A percentile compares a stretch with the other conserved stretches of the same genome.
phyloP scores from a whole-genome alignment of 2,329 filamentous ascomycete genomes.

The Colletotrichum viniferum region DNA sequence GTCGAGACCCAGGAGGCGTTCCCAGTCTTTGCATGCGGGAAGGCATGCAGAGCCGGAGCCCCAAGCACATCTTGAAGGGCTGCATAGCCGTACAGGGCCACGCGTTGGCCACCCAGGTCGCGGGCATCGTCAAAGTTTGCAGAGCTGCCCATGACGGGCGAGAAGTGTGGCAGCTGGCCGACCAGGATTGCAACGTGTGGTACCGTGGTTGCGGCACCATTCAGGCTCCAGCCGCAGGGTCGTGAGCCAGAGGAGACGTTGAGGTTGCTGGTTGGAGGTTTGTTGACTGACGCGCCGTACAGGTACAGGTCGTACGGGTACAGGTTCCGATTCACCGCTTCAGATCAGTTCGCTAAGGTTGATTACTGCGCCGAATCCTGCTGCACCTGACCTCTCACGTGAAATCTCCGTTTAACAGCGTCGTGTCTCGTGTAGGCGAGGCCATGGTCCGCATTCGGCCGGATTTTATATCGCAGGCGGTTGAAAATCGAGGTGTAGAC shows the following conservation, averaged over 20 bases:
- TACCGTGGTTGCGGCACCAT: constrained; percentile 5
- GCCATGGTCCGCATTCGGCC: neutral
- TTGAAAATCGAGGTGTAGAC: neutral
- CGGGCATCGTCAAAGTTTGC: neutral
- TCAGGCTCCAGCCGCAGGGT: neutral
- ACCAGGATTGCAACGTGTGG: neutral
- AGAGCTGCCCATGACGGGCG: neutral
- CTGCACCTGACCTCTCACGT: constrained; percentile 17
- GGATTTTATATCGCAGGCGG: neutral
- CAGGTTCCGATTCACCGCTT: constrained; percentile 13
- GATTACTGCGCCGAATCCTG: neutral
- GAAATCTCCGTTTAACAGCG: neutral
- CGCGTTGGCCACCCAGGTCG: neutral
- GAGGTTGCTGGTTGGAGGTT: neutral
- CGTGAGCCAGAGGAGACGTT: neutral
- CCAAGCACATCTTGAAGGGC: constrained; percentile 8
- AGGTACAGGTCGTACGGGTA: neutral
- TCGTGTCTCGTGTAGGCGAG: neutral
- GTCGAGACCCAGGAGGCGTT: neutral
- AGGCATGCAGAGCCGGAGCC: neutral
- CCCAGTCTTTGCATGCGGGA: neutral
- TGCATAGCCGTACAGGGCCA: constrained; percentile 3
- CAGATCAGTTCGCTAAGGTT: neutral
- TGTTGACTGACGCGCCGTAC: neutral
- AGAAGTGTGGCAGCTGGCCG: neutral